Base-by-base conservation (phyloP, 208 protist genomes). In the Trypanosoma scelopori region DNA sequence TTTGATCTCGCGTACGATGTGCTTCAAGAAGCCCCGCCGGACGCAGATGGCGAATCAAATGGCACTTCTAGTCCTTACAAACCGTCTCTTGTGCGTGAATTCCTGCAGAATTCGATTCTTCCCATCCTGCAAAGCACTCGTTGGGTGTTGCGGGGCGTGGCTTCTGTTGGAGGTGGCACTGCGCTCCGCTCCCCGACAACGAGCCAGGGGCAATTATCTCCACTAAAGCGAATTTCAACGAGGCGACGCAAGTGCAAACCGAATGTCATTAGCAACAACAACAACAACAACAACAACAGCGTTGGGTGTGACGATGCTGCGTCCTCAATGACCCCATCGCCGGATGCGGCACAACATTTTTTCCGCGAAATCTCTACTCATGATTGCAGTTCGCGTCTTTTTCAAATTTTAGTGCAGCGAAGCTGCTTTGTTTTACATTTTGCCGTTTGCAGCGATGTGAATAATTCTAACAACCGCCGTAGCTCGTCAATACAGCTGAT, bases 361-460 rank as follows among this genome's bases (percentile, higher is more conserved):
- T 53, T 53, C 32, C 15, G 23, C 12, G 49, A 53, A 35, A 22
- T 46, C 6, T 41, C 28, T 32, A 22, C 55, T 18, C 18, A 13
- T 49, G 5, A 12, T 18, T 60, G 20, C 30, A 7, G 15, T 13
- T 28, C 39, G 27, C 55, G 22, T 60, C 18, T 71, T 41, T 28
- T 45, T 28, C 60, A 68, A 18, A 49, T 55, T 25, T 52, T 79
- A 2, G 74, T 57, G 22, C 55, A 74, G 27, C 68, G 83, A 58
- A 68, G 47, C 0, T 55, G 68, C 45, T 78, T 76, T 39, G 76
- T 83, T 47, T 55, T 87, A 6, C 81, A 87, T 59, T 83, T 79
- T 67, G 76, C 77, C 25, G 23, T 53, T 30, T n/a, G 49, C 25
- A 16, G 13, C 25, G 5, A 35, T 35, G 12, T 35, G 1, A 15